Evolutionary conservation across 2,329 filamentous ascomycete species (phyloP).

Genomic region (Aureobasidium sp.): DNA sequence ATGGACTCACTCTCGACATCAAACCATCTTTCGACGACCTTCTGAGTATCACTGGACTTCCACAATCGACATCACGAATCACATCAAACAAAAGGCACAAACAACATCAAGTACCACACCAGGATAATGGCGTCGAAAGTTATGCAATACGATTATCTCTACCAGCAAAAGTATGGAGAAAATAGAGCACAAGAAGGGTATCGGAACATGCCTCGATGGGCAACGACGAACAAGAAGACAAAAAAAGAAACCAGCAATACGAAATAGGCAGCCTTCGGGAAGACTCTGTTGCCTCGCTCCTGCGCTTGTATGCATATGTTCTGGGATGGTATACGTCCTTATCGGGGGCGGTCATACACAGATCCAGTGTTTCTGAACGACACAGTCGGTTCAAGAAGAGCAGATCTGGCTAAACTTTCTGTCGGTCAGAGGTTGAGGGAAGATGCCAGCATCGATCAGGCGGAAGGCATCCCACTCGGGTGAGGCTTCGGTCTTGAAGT

Average conservation of each 20-base stretch:
- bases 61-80: neutral
- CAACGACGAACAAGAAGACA: neutral
- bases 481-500: slow-evolving; percentile 46
- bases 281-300: neutral
- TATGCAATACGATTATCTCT: slow-evolving; percentile 11
- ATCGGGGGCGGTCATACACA: neutral
- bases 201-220: neutral
- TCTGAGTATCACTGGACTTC: neutral
- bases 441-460: slow-evolving; percentile 42
- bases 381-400: slow-evolving; percentile 13
- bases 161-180: slow-evolving; percentile 3
- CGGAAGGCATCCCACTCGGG: slow-evolving; percentile 47
- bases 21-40: neutral
- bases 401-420: slow-evolving; percentile 22
- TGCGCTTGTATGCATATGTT: neutral
- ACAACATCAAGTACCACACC: neutral
- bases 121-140: neutral
- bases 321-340: neutral
- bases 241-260: neutral
- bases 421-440: slow-evolving; percentile 36
- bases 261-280: neutral
- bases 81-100: neutral
- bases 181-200: slow-evolving; percentile 7
- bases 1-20: too few species aligned
- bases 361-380: neutral